Percentiles rank a stretch among this genome's conserved stretches.
These are phyloP conservation scores for Zarea fungicola DNA, from an alignment of 2,329 filamentous ascomycete genomes.

Conservation along the genomic window DNA sequence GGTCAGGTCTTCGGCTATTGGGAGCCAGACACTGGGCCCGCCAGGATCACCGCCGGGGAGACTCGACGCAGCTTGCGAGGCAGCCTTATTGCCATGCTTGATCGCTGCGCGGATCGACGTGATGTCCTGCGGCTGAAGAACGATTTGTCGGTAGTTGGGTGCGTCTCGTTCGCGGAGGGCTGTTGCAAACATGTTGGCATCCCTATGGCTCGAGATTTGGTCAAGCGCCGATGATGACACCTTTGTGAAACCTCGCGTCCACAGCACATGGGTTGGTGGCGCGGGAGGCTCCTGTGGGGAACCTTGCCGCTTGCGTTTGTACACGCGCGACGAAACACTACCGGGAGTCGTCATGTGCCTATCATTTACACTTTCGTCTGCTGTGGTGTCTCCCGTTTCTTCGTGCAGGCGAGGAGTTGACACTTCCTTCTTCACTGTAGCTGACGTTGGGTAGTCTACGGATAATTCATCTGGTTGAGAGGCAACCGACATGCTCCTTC, in stretches of 20 bases:
- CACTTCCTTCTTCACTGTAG: conserved; percentile 55
- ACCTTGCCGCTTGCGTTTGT: conserved; percentile 55
- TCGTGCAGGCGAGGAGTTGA: conserved; percentile 50
- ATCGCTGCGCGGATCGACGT: conserved; percentile 73
- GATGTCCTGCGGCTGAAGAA: conserved; percentile 70
- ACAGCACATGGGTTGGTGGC: conserved; percentile 64
- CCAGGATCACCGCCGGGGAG: conserved; percentile 56
- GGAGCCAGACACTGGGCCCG: conserved; percentile 55
- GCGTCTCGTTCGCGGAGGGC: conserved; percentile 70
- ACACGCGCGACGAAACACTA: conserved; percentile 32
- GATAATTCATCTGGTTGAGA: conserved; percentile 45
- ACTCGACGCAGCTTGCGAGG: conserved; percentile 53
- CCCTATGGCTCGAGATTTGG: conserved; percentile 69
- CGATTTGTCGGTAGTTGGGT: conserved; percentile 68
- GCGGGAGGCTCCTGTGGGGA: conserved; percentile 41
- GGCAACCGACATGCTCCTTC: conserved; percentile 41
- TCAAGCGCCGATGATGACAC: conserved; percentile 69
- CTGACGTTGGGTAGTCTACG: conserved; percentile 35
- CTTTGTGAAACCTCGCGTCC: conserved; percentile 70
- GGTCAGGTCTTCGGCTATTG: conserved; percentile 69
- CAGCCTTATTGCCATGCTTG: conserved; percentile 64
- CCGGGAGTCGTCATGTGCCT: conserved; percentile 33
- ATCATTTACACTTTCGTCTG: conserved; percentile 46
- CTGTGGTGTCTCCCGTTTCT: conserved; percentile 51
- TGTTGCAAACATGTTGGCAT: conserved; percentile 74